Evolutionary conservation across 495 filamentous ascomycete species (phyloP).

Genomic region (Xylaria grammica): DNA sequence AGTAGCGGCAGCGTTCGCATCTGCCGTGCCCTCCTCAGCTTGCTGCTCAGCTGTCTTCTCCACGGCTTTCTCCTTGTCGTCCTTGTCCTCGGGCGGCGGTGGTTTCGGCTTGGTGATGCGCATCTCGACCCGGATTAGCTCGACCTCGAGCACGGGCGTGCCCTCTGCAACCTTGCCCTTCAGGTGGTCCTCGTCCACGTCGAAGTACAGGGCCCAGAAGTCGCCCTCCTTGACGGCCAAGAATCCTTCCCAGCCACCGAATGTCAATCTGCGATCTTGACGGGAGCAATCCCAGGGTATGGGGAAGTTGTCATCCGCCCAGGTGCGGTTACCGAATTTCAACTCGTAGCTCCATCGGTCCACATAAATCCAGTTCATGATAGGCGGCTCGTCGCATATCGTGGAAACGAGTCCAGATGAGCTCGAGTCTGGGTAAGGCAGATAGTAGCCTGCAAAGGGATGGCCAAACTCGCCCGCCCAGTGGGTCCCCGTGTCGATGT

Average conservation of each 20-base stretch:
- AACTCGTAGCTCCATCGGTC: slow-evolving; percentile 55
- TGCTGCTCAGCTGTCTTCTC: background rate
- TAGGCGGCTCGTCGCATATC: slow-evolving; percentile 52
- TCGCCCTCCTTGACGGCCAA: slow-evolving; percentile 49
- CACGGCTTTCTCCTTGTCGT: slow-evolving; percentile 9
- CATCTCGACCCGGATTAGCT: slow-evolving; percentile 49
- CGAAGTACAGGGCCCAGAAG: slow-evolving; percentile 57
- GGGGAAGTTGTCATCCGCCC: slow-evolving; percentile 45
- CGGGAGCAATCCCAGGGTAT: slow-evolving; percentile 54
- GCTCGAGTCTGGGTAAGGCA: slow-evolving; percentile 52
- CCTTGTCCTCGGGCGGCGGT: slow-evolving; percentile 21
- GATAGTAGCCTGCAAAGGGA: slow-evolving; percentile 57
- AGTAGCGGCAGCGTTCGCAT: slow-evolving; percentile 1
- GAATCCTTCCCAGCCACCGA: slow-evolving; percentile 59
- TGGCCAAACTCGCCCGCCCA: slow-evolving; percentile 45
- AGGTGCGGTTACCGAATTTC: slow-evolving; percentile 50
- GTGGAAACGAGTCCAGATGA: slow-evolving; percentile 54
- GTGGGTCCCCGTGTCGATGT: slow-evolving; percentile 44
- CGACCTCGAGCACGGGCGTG: slow-evolving; percentile 46
- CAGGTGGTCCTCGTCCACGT: slow-evolving; percentile 50
- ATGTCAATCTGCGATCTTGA: slow-evolving; percentile 50
- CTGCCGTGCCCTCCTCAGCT: slow-evolving; percentile 2
- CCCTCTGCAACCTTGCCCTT: slow-evolving; percentile 38
- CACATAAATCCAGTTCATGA: slow-evolving; percentile 62
- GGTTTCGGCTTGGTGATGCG: slow-evolving; percentile 30